Conservation (phyloP, 306 rosid species). For the Inga leiocalycina region DNA sequence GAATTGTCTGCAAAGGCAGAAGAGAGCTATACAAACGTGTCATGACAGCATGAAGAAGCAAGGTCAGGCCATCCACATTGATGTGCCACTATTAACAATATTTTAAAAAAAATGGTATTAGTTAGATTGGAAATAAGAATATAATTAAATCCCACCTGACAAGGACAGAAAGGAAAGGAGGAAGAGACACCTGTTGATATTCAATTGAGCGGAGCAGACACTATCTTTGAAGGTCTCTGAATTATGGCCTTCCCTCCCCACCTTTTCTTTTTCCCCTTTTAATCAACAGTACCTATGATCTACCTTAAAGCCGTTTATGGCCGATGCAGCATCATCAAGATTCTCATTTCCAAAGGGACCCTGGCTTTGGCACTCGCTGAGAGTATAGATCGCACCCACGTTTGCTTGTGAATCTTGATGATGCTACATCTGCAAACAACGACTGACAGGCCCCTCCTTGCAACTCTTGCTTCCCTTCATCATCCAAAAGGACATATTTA, state of each 20-base stretch:
- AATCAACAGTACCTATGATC: constrained; percentile 1
- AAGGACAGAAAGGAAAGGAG: constrained; percentile 29
- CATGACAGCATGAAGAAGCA: background rate
- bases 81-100: background rate
- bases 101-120: background rate
- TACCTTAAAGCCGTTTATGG: constrained; percentile 65
- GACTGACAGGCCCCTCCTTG: constrained; percentile 57
- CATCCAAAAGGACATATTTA: background rate
- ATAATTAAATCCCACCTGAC: constrained; percentile 44
- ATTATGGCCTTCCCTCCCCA: background rate
- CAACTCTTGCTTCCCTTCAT: constrained; percentile 16
- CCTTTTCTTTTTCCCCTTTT: background rate
- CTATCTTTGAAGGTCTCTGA: constrained; percentile 27
- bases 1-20: constrained; percentile 32
- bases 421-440: constrained; percentile 92
- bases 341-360: constrained; percentile 61
- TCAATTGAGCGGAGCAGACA: constrained; percentile 18
- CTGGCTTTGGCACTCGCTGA: constrained; percentile 21
- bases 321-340: constrained; percentile 99
- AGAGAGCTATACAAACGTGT: background rate
- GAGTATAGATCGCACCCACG: constrained; percentile 35
- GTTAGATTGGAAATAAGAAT: constrained; percentile 16
- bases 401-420: constrained; percentile 95
- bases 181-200: constrained; percentile 33
- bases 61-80: constrained; percentile 22